A percentile compares a stretch with the other conserved stretches of the same genome.
Evolutionary conservation across 2,329 filamentous ascomycete genomes (phyloP).

Genomic region (Fusarium brachygibbosum): DNA sequence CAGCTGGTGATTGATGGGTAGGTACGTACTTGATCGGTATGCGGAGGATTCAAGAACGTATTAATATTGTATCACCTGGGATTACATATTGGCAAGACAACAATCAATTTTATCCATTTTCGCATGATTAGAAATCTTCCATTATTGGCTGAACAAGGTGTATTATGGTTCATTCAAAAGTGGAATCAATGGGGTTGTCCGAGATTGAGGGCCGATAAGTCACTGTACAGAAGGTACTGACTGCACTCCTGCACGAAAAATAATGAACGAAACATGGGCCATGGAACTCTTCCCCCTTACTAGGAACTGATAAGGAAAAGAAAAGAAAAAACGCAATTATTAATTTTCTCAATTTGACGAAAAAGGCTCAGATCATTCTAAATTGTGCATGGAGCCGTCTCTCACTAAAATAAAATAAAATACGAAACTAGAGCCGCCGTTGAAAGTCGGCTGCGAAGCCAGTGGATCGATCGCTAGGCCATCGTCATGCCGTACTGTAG

Average conservation of each 20-base stretch:
- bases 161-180: conserved; percentile 7
- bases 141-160: conserved; percentile 2
- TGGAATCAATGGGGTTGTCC: conserved; percentile 31
- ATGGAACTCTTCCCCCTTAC: not conserved
- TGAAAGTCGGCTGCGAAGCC: conserved; percentile 28
- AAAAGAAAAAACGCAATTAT: not conserved
- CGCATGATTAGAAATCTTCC: conserved; percentile 3
- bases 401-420: conserved; percentile 1
- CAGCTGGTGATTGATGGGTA: not conserved
- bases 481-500: conserved; percentile 21
- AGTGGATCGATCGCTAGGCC: conserved; percentile 18
- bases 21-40: conserved; percentile 11
- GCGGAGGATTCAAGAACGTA: conserved; percentile 2
- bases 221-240: conserved; percentile 1
- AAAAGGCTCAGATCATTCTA: conserved; percentile 3
- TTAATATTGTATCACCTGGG: not conserved
- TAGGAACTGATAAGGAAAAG: conserved; percentile 9
- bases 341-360: not conserved
- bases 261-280: not conserved
- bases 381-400: conserved; percentile 3
- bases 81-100: conserved; percentile 11
- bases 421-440: conserved; percentile 25
- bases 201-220: conserved; percentile 36
- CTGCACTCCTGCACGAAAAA: not conserved
- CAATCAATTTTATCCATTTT: not conserved